Evolutionary conservation across 2,329 filamentous ascomycete genomes (phyloP), one percentile per base, ranked within the genome.

Genomic region (Cercospora nicotianae): DNA sequence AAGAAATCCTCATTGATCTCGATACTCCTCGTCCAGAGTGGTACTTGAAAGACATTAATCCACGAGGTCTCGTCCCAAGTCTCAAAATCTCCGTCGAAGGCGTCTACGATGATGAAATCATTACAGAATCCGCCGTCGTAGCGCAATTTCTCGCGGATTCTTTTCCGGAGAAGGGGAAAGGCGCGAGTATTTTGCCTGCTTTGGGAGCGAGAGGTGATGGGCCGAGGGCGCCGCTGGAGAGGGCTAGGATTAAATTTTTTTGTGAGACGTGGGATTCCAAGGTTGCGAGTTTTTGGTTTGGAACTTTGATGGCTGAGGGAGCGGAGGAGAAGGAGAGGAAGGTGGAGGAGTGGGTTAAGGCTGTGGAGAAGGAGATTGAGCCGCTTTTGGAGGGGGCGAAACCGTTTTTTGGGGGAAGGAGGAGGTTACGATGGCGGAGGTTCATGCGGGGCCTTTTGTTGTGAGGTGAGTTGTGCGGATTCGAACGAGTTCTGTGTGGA

Each of bases 121-220:
- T 95, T 75, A 88, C 86, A 63, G 92, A 95, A 78, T 92, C 90
- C 2, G 88, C 82, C 70, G 86, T 94, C 69, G 87, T 94, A n/a
- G 79, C 88, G 1, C 87, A 90, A 72, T 94, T 92, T 80, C 80
- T 89, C 13, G 88, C 86, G 53, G 91, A 95, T 75, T 82, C 85
- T 0, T 87, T 90, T 76, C 90, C 91, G 1, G 89, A 87, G 2
- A 86, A 23, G 4, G 9, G 9, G 10, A 53, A 23, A 9, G 26
- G 26, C 26, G 9, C n/a, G 45, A 23, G 18, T 23, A 83, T 94
- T 3, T 75, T 90, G 20, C 89, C 90, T 0, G 80, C 84, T 0
- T 83, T 86, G 1, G 80, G 80, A 60, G 82, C 48, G 20, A 53
- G 48, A 23, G 48, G 48, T 8, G 48, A 82, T 12, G 78, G 82